Conservation (phyloP, 106 monocot species). For the Platanthera guangdongensis region DNA sequence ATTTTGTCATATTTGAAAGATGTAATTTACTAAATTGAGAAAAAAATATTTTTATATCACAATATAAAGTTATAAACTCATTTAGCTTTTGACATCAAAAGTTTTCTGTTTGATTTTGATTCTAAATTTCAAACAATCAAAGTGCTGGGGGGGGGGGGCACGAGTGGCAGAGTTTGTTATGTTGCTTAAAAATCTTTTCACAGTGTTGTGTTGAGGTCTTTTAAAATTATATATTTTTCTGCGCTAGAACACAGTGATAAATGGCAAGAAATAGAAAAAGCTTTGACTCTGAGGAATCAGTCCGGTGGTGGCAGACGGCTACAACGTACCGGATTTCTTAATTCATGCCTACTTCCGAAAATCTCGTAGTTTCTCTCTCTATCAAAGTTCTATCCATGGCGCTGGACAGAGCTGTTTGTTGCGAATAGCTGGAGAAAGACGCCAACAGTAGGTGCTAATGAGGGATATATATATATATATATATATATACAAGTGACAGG, state of each 20-base stretch:
- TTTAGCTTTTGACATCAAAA: too few relatives aligned
- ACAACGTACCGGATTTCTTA: not conserved
- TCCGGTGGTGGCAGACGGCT: not conserved
- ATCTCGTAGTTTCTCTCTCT: not conserved
- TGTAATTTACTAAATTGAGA: too few relatives aligned
- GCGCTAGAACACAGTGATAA: not conserved
- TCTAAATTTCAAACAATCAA: too few relatives aligned
- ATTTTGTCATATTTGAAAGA: too few relatives aligned
- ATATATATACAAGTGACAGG: too few relatives aligned
- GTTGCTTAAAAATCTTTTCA: too few relatives aligned
- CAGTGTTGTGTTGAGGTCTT: too few relatives aligned
- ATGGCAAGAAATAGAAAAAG: not conserved
- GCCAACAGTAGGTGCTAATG: slow-evolving; percentile 7
- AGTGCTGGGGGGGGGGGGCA: too few relatives aligned
- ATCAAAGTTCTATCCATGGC: not conserved
- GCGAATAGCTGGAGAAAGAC: not conserved
- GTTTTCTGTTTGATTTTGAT: too few relatives aligned
- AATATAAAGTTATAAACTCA: too few relatives aligned
- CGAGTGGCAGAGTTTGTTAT: too few relatives aligned
- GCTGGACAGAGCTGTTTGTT: not conserved
- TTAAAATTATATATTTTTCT: not conserved
- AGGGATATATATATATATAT: not conserved
- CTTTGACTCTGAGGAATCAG: not conserved
- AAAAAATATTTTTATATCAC: too few relatives aligned
- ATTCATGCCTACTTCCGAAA: not conserved